These are phyloP conservation scores for Micractinium conductrix DNA, from an alignment of 139 green algal genomes.

Conservation along the genomic window DNA sequence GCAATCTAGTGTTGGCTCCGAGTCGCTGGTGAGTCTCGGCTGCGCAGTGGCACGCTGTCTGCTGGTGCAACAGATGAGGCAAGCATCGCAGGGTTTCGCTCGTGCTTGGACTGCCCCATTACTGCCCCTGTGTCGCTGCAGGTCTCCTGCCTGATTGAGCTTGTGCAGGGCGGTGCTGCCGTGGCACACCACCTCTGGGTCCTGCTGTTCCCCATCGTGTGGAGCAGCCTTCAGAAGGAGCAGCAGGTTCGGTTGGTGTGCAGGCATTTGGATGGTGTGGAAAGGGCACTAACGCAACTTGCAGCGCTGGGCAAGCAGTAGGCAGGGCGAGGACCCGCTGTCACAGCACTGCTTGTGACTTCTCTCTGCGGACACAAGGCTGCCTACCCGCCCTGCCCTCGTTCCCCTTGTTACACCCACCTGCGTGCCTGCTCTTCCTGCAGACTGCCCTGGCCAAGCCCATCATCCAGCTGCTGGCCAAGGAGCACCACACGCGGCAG, in stretches of 20 bases:
- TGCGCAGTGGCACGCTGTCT: no score
- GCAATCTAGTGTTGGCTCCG: conserved; percentile 29
- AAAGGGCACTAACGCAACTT: no score
- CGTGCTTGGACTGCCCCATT: no score
- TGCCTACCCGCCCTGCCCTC: no score
- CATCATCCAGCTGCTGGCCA: conserved; percentile 93
- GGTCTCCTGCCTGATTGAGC: conserved; percentile 83
- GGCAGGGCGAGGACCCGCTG: no score
- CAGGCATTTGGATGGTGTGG: no score
- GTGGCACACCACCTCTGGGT: conserved; percentile 90
- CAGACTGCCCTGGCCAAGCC: conserved; percentile 89
- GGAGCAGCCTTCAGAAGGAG: conserved; percentile 91
- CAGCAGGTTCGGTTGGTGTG: conserved; percentile 58
- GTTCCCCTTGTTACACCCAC: not conserved
- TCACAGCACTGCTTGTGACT: no score
- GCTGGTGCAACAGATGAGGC: no score
- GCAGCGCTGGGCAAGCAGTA: no score
- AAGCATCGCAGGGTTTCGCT: no score
- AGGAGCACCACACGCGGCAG: conserved; percentile 92
- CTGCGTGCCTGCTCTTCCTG: not conserved
- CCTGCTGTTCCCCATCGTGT: conserved; percentile 98
- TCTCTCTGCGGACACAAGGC: no score
- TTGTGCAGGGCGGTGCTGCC: conserved; percentile 68
- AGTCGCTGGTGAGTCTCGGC: conserved; percentile 62
- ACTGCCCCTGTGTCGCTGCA: not conserved